These are phyloP conservation scores for Epichloe gansuensis DNA, from an alignment of 2,329 filamentous ascomycete species.

Conservation along the genomic window DNA sequence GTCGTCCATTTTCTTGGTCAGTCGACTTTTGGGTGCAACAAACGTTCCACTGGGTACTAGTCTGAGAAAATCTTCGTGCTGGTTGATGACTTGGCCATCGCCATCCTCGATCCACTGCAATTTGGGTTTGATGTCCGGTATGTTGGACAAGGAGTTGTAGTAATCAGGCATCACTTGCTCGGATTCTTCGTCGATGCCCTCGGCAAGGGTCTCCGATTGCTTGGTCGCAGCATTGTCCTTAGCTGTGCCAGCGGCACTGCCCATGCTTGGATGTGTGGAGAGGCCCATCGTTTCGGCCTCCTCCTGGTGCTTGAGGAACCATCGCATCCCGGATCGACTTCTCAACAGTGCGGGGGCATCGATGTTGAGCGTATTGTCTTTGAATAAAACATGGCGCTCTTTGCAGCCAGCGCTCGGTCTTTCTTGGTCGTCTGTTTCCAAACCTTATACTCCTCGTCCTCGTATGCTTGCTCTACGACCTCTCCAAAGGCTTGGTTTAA, in stretches of 20 bases:
- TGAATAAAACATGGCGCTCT: conserved; percentile 77
- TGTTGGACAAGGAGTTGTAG: conserved; percentile 74
- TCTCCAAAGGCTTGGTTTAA: conserved; percentile 52
- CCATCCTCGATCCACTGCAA: conserved; percentile 83
- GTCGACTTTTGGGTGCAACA: conserved; percentile 56
- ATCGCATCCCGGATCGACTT: conserved; percentile 77
- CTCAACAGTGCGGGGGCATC: conserved; percentile 82
- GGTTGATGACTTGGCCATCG: conserved; percentile 80
- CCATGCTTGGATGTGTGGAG: conserved; percentile 23
- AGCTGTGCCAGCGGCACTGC: conserved; percentile 26
- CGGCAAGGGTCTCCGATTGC: conserved; percentile 67
- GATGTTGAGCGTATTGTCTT: conserved; percentile 67
- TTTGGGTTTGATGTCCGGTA: conserved; percentile 70
- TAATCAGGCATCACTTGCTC: conserved; percentile 85
- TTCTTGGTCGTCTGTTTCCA: conserved; percentile 99
- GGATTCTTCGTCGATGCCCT: conserved; percentile 85
- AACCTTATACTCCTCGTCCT: conserved; percentile 91
- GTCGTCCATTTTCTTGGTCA: conserved; percentile 71
- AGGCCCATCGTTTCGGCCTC: conserved; percentile 45
- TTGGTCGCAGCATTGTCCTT: conserved; percentile 32
- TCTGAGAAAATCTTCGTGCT: conserved; percentile 71
- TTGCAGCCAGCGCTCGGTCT: conserved; percentile 74
- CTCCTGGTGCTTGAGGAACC: conserved; percentile 71
- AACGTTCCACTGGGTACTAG: conserved; percentile 68
- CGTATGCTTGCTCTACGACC: conserved; percentile 61